A percentile compares a stretch with the other conserved stretches of the same genome.
Conservation (phyloP, 2,329 filamentous ascomycete genomes). For the Penicillium sp. region DNA sequence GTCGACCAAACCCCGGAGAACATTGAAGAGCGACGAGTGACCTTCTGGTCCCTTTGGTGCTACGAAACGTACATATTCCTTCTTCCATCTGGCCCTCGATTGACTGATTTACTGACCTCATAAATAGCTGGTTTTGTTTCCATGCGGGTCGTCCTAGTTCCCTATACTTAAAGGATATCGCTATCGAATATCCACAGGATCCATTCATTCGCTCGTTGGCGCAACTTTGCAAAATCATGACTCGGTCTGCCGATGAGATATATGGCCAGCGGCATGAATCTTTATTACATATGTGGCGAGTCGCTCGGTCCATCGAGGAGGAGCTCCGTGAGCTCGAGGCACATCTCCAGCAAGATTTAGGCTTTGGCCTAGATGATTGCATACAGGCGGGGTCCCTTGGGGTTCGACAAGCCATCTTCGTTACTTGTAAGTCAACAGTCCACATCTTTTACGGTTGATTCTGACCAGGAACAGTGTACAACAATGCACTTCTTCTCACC, state of each 20-base stretch:
- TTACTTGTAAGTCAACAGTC: constrained; percentile 35
- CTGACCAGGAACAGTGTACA: constrained; percentile 40
- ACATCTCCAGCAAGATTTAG: constrained; percentile 29
- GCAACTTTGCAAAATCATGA: constrained; percentile 41
- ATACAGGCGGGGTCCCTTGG: constrained; percentile 41
- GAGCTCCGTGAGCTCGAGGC: constrained; percentile 32
- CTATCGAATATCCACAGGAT: constrained; percentile 41
- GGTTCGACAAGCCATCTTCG: constrained; percentile 43
- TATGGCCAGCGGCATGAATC: constrained; percentile 45
- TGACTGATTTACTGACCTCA: background rate
- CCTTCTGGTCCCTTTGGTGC: constrained; percentile 44
- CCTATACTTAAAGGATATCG: constrained; percentile 39
- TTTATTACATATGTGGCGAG: constrained; percentile 39
- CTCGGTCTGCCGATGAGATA: constrained; percentile 44
- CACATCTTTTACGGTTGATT: background rate
- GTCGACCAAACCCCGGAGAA: constrained; percentile 34
- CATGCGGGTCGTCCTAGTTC: constrained; percentile 45
- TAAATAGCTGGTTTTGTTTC: constrained; percentile 45
- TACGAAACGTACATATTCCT: constrained; percentile 43
- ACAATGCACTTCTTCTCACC: constrained; percentile 45
- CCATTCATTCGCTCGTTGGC: constrained; percentile 40
- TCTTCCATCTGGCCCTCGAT: background rate
- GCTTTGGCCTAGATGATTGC: constrained; percentile 38
- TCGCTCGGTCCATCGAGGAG: constrained; percentile 33
- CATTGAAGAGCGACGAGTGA: constrained; percentile 39